These are phyloP conservation scores for Mariannaea sp. DNA, from an alignment of 2,329 filamentous ascomycete species.

Conservation along the genomic window DNA sequence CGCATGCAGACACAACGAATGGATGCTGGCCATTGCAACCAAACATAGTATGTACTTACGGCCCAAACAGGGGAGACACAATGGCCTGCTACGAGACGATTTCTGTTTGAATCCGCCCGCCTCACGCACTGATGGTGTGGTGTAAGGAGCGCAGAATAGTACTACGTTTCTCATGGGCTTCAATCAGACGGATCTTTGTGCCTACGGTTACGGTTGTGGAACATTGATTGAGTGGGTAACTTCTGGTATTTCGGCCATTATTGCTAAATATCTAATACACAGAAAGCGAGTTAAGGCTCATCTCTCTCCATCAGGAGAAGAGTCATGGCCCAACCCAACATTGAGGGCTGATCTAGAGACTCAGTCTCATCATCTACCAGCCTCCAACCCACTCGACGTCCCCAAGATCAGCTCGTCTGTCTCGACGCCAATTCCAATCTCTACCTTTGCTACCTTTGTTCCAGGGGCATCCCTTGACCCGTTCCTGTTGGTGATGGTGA, in stretches of 20 bases:
- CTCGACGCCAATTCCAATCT: slow-evolving; percentile 67
- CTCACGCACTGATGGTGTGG: too few relatives aligned
- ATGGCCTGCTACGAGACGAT: too few relatives aligned
- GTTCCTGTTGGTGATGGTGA: slow-evolving; percentile 47
- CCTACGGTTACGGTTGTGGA: too few relatives aligned
- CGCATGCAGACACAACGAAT: too few relatives aligned
- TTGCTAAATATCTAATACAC: slow-evolving; percentile 60
- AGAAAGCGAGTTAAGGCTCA: slow-evolving; percentile 65
- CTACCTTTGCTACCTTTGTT: slow-evolving; percentile 61
- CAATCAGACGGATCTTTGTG: too few relatives aligned
- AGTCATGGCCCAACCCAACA: slow-evolving; percentile 60
- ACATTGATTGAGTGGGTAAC: slow-evolving; percentile 70
- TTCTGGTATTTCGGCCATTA: slow-evolving; percentile 63
- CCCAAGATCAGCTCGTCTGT: slow-evolving; percentile 69
- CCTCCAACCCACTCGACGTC: slow-evolving; percentile 95
- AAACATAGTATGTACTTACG: too few relatives aligned
- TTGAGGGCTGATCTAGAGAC: slow-evolving; percentile 53
- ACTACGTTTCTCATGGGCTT: too few relatives aligned
- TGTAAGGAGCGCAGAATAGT: too few relatives aligned
- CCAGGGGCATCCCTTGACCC: slow-evolving; percentile 59
- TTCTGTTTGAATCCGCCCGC: too few relatives aligned
- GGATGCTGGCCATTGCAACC: too few relatives aligned
- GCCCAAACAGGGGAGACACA: too few relatives aligned
- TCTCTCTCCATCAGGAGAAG: slow-evolving; percentile 33
- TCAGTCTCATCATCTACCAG: slow-evolving; percentile 70